A percentile compares a stretch with the other conserved stretches of the same genome.
These are phyloP conservation scores for Metschnikowia continentalis DNA, from an alignment of 805 yeast species.

Conservation along the genomic window DNA sequence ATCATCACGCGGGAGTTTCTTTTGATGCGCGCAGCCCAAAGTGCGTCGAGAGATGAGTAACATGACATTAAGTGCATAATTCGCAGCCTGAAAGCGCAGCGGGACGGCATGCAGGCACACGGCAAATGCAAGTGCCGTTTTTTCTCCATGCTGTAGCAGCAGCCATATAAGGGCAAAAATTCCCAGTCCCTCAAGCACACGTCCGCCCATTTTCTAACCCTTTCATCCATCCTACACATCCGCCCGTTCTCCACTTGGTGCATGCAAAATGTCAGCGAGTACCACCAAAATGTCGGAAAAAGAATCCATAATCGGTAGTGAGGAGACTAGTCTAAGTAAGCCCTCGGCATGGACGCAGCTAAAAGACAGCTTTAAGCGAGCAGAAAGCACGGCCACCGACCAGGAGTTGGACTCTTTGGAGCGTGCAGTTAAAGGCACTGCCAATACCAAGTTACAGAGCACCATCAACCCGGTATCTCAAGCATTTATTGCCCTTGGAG, in stretches of 20 bases:
- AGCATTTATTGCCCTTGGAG: slow-evolving; percentile 37
- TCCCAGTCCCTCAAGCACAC: too few species aligned
- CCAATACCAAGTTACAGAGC: slow-evolving; percentile 10
- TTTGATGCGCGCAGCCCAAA: background rate
- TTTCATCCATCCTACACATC: slow-evolving; percentile 3
- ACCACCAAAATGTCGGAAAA: slow-evolving; percentile 6
- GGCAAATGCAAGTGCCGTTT: slow-evolving; percentile 9
- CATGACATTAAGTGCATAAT: background rate
- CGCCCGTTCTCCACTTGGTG: background rate
- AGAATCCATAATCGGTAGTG: slow-evolving; percentile 1
- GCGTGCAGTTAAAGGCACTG: slow-evolving; percentile 13
- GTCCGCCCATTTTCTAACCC: background rate
- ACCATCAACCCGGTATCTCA: slow-evolving; percentile 17
- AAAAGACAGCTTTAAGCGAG: slow-evolving; percentile 15
- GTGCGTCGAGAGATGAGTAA: background rate
- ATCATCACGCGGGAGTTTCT: background rate
- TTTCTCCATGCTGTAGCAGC: background rate
- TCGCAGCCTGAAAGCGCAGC: slow-evolving; percentile 8
- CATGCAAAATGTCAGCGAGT: slow-evolving; percentile 5
- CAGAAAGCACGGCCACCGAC: slow-evolving; percentile 2
- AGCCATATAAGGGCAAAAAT: background rate
- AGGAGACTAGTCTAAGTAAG: slow-evolving; percentile 1
- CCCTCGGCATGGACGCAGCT: slow-evolving; percentile 11
- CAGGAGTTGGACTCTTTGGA: slow-evolving; percentile 13
- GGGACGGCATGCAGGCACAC: slow-evolving; percentile 8